Base-by-base conservation (phyloP, 768 basidiomycete genomes). In the Favolaschia claudopus region DNA sequence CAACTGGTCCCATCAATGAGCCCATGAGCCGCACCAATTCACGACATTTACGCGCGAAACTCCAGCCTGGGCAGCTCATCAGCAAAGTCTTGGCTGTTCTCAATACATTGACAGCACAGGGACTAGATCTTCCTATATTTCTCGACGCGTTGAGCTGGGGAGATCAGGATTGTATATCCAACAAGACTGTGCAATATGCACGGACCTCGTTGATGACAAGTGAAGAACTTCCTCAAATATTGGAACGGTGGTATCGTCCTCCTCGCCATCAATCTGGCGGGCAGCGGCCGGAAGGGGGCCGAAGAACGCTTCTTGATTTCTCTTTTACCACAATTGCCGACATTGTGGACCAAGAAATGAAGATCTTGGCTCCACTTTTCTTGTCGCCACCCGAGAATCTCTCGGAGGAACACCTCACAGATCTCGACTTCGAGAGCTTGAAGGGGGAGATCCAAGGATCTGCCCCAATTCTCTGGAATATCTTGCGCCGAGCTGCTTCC, bases 81-180 rank as follows among this genome's bases (percentile, higher is more conserved):
- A n/a, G n/a, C n/a, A n/a, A n/a, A n/a, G n/a, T n/a, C n/a, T n/a
- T n/a, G n/a, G n/a, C n/a, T n/a, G n/a, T n/a, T n/a, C n/a, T n/a
- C n/a, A n/a, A n/a, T n/a, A n/a, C n/a, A n/a, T n/a, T n/a, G n/a
- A n/a, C n/a, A n/a, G n/a, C n/a, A n/a, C n/a, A n/a, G n/a, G n/a
- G n/a, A n/a, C n/a, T n/a, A n/a, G n/a, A n/a, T n/a, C n/a, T n/a
- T n/a, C n/a, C n/a, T 13, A 57, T 62, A 8, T 64, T 67, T 27
- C 58, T 69, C 13, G 57, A 63, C 47, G 62, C 66, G 5, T 17
- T 69, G 13, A 54, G 56, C 55, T 71, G 69, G 67, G 68, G 65
- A 14, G 47, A 64, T 60, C n/a, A 15, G 14, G 55, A 39, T 6
- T 68, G 67, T 36, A 39, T 34, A 22, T 42, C 48, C 10, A 59